Evolutionary conservation across 1,139 yeast species (phyloP), one percentile per base, ranked within the genome.

Genomic region (Pichia kudriavzevii): DNA sequence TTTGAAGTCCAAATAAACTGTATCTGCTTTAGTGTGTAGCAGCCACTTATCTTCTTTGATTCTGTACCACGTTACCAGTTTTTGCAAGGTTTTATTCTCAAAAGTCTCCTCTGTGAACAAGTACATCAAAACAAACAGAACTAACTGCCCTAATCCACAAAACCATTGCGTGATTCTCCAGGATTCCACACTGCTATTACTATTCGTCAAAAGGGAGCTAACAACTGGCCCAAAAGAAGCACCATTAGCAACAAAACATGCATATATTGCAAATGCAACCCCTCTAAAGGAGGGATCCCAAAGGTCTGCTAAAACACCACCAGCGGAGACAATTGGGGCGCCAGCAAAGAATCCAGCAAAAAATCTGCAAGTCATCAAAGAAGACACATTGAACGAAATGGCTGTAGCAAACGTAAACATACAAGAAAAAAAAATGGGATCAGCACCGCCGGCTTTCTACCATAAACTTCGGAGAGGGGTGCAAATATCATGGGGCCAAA

Each of bases 401-500:
- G 80, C 82, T 27, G 71, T 65, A 7, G 77, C 79, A 58, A 79
- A 68, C 40, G 76, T 75, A 47, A 80, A 64, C 12, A 79, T 57
- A 55, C 68, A 66, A 25, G 77, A 75, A 15, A 71, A 41, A 14
- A 75, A 47, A 79, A 59, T 0, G 83, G 67, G 48, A 52, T 76
- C 15, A 36, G 12, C 14, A 36, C 80, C 30, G 78, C 69, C 38
- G 69, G 63, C 48, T 74, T 72, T 48, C 91, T 69, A 21, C 93
- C 91, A 44, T 71, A 66, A n/a, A 77, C 55, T 56, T 81, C 91
- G 14, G 87, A 77, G 29, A 80, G 55, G 15, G 91, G 91, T 7
- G 88, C 87, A 16, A 80, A 77, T 31, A 80, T 45, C 17, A 76
- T 73, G 0, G 88, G 88, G 7, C 84, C 84, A 41, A 73, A 56